Evolutionary conservation across 352 stramenopile species (phyloP).

Genomic region (Phytophthora sojae): DNA sequence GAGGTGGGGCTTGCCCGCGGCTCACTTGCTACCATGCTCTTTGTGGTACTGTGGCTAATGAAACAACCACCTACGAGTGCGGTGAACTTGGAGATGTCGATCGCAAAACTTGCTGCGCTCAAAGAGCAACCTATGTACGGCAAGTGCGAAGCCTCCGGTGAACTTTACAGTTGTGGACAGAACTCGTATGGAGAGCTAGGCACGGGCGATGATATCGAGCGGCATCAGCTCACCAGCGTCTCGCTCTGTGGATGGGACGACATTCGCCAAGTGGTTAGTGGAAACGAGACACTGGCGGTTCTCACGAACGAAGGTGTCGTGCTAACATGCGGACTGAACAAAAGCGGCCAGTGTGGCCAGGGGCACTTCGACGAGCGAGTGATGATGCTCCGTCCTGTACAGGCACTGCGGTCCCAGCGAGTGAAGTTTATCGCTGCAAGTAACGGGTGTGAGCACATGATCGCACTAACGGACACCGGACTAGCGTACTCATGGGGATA

Average conservation of each 20-base stretch:
- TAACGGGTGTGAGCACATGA: slow-evolving; percentile 91
- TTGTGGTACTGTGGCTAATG: slow-evolving; percentile 75
- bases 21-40: slow-evolving; percentile 76
- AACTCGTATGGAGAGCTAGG: slow-evolving; percentile 91
- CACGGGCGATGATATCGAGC: slow-evolving; percentile 85
- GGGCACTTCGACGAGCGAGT: slow-evolving; percentile 89
- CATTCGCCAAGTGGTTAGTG: slow-evolving; percentile 84
- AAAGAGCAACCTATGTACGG: slow-evolving; percentile 90
- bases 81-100: slow-evolving; percentile 62
- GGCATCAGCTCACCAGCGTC: slow-evolving; percentile 81
- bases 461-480: slow-evolving; percentile 82
- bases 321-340: slow-evolving; percentile 87
- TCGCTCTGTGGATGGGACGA: slow-evolving; percentile 85
- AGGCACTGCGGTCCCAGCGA: slow-evolving; percentile 77
- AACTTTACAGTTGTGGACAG: slow-evolving; percentile 89
- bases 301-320: slow-evolving; percentile 86
- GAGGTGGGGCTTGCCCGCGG: slow-evolving; percentile 79
- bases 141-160: slow-evolving; percentile 83
- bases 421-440: slow-evolving; percentile 87
- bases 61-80: slow-evolving; percentile 52
- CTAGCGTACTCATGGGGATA: slow-evolving; percentile 90
- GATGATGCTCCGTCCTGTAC: slow-evolving; percentile 82
- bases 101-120: slow-evolving; percentile 76
- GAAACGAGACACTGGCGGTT: slow-evolving; percentile 84
- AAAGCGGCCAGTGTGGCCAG: slow-evolving; percentile 89